Evolutionary conservation across 352 stramenopile genomes (phyloP).

Genomic region (Hyaloperonospora brassicae): DNA sequence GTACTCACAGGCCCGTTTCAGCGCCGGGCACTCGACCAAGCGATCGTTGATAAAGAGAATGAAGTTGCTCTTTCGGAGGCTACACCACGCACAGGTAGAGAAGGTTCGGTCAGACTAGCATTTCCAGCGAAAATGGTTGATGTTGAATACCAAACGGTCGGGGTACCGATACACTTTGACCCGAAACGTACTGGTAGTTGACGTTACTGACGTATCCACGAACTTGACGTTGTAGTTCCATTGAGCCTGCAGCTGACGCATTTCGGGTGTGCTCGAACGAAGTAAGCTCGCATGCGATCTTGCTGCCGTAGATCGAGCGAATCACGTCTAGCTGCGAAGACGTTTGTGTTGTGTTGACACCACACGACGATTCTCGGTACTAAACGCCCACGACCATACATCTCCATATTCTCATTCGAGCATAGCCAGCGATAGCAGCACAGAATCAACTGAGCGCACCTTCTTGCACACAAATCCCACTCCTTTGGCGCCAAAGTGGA

Average conservation of each 20-base stretch:
- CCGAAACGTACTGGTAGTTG: constrained; percentile 74
- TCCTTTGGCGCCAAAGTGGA: constrained; percentile 86
- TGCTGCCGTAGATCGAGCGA: constrained; percentile 64
- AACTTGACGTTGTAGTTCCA: constrained; percentile 34
- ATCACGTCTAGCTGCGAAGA: constrained; percentile 65
- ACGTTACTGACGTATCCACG: constrained; percentile 74
- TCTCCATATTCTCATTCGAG: background rate
- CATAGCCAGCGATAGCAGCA: background rate
- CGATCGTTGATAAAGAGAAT: constrained; percentile 98
- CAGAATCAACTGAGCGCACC: constrained; percentile 14
- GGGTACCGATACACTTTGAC: background rate
- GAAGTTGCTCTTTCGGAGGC: constrained; percentile 75
- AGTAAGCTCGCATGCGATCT: constrained; percentile 55
- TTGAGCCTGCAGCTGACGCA: constrained; percentile 22
- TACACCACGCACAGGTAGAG: constrained; percentile 15
- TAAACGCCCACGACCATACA: constrained; percentile 14
- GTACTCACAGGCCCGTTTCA: constrained; percentile 91
- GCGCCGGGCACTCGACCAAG: constrained; percentile 87
- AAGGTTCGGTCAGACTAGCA: background rate
- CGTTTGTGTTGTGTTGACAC: constrained; percentile 66
- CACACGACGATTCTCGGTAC: constrained; percentile 69
- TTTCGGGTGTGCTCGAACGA: constrained; percentile 37
- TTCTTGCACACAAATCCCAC: constrained; percentile 96
- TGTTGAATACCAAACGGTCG: background rate
- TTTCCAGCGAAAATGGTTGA: background rate